Percentiles rank a stretch among this genome's conserved stretches.
phyloP scores from a whole-genome alignment of 495 filamentous ascomycete species.

The Penicillium coffeae region DNA sequence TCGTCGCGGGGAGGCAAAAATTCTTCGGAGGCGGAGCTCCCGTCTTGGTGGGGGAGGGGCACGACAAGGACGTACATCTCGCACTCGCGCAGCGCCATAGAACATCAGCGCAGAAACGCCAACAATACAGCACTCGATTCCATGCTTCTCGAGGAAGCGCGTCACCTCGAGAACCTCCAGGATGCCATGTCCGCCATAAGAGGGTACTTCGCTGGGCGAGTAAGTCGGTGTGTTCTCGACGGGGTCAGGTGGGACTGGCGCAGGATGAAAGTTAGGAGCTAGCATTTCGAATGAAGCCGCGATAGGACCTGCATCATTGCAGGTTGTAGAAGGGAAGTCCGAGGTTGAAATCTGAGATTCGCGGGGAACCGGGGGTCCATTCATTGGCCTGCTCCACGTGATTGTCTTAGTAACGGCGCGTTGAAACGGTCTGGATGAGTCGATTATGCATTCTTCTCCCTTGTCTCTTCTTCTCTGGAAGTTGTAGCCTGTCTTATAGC shows the following conservation, averaged over 20 bases:
- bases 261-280: slow-evolving; percentile 16
- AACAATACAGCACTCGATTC: slow-evolving; percentile 28
- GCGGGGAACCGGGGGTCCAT: slow-evolving; percentile 14
- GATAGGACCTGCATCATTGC: slow-evolving; percentile 3
- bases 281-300: slow-evolving; percentile 9
- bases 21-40: background rate
- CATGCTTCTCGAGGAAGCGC: slow-evolving; percentile 24
- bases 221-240: slow-evolving; percentile 13
- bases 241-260: slow-evolving; percentile 12
- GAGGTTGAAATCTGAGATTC: background rate
- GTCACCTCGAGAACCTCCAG: slow-evolving; percentile 26
- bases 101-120: slow-evolving; percentile 26
- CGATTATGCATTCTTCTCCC: background rate
- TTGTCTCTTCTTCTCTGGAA: no score
- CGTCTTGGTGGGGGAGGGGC: background rate
- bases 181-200: slow-evolving; percentile 25
- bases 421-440: slow-evolving; percentile 1
- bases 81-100: slow-evolving; percentile 26
- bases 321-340: background rate
- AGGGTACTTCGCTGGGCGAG: slow-evolving; percentile 19
- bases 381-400: slow-evolving; percentile 3
- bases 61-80: slow-evolving; percentile 20
- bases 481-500: no score
- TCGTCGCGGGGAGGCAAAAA: background rate
- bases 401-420: slow-evolving; percentile 4